Evolutionary conservation across 192 early-diverging fungal genomes (phyloP), one percentile per base, ranked within the genome.

Genomic region (Coemansia sp.): DNA sequence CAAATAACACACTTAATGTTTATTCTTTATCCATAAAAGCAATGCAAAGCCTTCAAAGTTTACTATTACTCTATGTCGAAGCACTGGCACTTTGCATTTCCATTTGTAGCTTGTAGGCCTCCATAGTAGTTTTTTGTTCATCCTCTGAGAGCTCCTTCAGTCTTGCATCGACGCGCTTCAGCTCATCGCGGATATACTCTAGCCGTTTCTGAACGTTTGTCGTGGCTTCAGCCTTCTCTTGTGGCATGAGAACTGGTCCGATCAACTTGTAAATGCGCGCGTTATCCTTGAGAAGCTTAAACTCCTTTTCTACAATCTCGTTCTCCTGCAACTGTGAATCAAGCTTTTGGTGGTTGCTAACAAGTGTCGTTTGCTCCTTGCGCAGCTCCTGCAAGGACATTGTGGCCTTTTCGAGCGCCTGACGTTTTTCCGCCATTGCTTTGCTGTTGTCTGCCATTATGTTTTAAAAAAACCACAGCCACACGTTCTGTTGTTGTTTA

Each of bases 321-420:
- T 98, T 98, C 60, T 98, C 97, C 61, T 95, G 91, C 34, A 95
- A 82, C 75, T 98, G 97, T 25, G 97, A 96, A 66, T 98, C 94
- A 18, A 98, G 85, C 63, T 88, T 88, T 62, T 92, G 88, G 48
- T 91, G 85, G 57, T 82, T 86, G 49, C 82, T 77, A 22, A 96
- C 88, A 23, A 87, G 87, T 64, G 86, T 88, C 28, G 86, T 55
- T 56, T 90, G 86, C 44, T 97, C 95, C 68, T 86, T 89, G 44
- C 92, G 92, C 21, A 92, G 65, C 41, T 81, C 67, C 58, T 92
- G 89, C 63, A 89, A 86, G n/a, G 84, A 87, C 66, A 79, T 83
- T 48, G 87, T 87, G 54, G 89, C 89, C 19, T 78, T 70, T 72
- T 94, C 90, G 30, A 94, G 85, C 49, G 85, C 84, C 47, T 74